Conservation (phyloP, 83 land plant species). For the Diphasiastrum complanatum region DNA sequence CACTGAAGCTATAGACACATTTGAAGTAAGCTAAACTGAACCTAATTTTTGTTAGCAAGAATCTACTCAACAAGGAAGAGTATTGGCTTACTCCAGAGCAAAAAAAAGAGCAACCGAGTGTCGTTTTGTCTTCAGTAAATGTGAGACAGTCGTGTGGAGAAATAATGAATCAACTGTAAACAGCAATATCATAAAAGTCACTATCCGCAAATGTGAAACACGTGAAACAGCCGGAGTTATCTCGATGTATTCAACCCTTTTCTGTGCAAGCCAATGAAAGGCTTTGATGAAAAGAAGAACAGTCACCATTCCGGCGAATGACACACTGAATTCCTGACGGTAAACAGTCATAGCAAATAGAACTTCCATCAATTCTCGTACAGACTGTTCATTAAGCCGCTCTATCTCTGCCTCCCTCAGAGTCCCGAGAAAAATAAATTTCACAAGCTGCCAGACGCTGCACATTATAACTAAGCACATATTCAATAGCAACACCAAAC, state of each 20-base stretch:
- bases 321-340: conserved; percentile 9
- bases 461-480: background rate
- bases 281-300: conserved; percentile 9
- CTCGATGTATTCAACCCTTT: conserved; percentile 16
- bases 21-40: too few species aligned
- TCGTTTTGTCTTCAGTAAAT: background rate
- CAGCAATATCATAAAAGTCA: background rate
- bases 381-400: conserved; percentile 8
- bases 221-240: conserved; percentile 12
- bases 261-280: conserved; percentile 16
- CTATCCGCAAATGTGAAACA: background rate
- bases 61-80: too few species aligned
- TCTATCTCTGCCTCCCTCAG: conserved; percentile 10
- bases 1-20: too few species aligned
- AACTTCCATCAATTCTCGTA: conserved; percentile 8
- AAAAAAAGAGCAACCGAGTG: conserved; percentile 5
- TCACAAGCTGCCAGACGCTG: conserved; percentile 9
- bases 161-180: conserved; percentile 1
- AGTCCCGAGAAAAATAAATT: conserved; percentile 5
- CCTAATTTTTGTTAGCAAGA: too few species aligned
- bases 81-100: conserved; percentile 13
- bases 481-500: conserved; percentile 1
- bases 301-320: conserved; percentile 2
- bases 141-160: background rate
- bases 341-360: background rate